Evolutionary conservation across 2,329 filamentous ascomycete genomes (phyloP), one percentile per base, ranked within the genome.

Genomic region (Trichoderma aggressivum): DNA sequence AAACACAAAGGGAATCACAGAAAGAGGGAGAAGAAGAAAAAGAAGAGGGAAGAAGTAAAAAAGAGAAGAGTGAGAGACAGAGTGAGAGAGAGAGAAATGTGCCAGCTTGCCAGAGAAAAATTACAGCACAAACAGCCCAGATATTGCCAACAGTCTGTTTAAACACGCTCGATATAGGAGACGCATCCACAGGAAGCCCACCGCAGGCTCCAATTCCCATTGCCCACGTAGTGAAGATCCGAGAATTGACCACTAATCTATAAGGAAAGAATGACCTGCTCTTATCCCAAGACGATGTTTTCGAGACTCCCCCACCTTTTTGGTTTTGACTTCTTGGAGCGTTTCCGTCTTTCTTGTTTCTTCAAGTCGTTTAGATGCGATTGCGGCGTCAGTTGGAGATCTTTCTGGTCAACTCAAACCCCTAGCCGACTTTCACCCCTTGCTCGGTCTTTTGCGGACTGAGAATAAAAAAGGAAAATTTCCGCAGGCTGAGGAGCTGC

Each of bases 351-450:
- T 74, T 75, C 72, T 69, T 70, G 65, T 71, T 62, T 62, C 78
- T 79, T 76, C 75, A 76, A 79, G 76, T 78, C 79, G 75, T 73
- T 77, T 74, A 77, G 73, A 78, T 78, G 75, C 77, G 74, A 77
- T 77, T 74, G 75, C 73, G 71, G 74, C 78, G 76, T 75, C 76
- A 75, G 75, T 73, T 77, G 72, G 73, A 74, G 63, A 74, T 61
- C 36, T 60, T 70, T 43, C 39, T 65, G 70, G 59, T 63, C 65
- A 70, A 70, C 36, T 34, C 62, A 64, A 61, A 71, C 58, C 61
- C 63, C 63, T 68, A 26, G 65, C 63, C 58, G 47, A 36, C 36
- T 47, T 47, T 43, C 66, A 69, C 72, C 64, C 65, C 71, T 72
- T 70, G 67, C 70, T 68, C 56, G 12, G 65, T 47, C 69, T 47